Conservation (phyloP, 179 eudicot genomes). For the Beta corolliflora region DNA sequence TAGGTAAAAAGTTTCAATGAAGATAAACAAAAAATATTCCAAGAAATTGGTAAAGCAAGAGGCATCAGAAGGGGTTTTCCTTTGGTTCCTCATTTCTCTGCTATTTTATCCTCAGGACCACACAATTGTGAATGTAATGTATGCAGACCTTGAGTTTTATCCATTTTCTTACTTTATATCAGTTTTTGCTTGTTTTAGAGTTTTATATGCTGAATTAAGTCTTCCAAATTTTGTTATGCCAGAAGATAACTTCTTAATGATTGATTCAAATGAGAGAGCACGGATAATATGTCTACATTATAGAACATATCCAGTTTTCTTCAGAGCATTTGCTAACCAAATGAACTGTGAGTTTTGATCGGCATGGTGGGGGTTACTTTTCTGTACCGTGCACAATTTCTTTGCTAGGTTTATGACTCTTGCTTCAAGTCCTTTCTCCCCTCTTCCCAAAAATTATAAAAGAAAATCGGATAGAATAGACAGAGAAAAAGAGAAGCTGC, state of each 20-base stretch:
- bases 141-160: neutral
- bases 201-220: neutral
- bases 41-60: neutral
- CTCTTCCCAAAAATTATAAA: neutral
- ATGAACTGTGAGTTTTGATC: neutral
- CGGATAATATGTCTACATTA: neutral
- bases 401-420: neutral
- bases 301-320: neutral
- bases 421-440: neutral
- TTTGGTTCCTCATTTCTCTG: neutral
- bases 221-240: neutral
- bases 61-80: neutral
- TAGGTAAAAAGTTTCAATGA: neutral
- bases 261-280: neutral
- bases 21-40: neutral
- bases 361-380: neutral
- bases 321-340: neutral
- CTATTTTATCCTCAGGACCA: neutral
- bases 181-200: neutral
- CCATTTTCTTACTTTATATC: neutral
- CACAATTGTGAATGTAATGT: neutral
- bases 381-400: neutral
- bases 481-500: neutral
- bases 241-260: neutral
- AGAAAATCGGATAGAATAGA: neutral